phyloP scores from a whole-genome alignment of 257 asterid genomes.

The Hygrophila difformis region DNA sequence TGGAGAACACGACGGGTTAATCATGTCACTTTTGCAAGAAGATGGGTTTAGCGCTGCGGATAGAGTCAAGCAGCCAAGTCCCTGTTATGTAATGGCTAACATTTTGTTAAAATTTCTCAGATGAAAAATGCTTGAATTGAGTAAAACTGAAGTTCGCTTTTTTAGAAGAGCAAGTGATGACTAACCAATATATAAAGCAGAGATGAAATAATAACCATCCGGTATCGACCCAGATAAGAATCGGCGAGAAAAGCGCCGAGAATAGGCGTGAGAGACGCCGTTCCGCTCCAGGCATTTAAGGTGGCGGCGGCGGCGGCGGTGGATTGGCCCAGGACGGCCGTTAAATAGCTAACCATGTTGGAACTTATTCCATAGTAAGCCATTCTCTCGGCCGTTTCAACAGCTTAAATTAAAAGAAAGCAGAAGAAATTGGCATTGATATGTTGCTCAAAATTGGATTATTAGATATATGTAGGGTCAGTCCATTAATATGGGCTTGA shows the following conservation, averaged over 20 bases:
- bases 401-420: no score
- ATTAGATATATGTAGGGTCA: no score
- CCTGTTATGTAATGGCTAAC: slow-evolving; percentile 2
- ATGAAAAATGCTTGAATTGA: no score
- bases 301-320: slow-evolving; percentile 22
- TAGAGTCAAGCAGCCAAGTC: slow-evolving; percentile 21
- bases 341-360: slow-evolving; percentile 24
- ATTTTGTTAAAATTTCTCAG: no score
- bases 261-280: slow-evolving; percentile 28
- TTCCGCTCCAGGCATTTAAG: slow-evolving; percentile 32
- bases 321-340: slow-evolving; percentile 22
- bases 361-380: slow-evolving; percentile 24
- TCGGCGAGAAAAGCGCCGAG: slow-evolving; percentile 39
- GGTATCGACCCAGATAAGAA: slow-evolving; percentile 28
- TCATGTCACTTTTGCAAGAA: slow-evolving; percentile 12
- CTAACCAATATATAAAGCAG: slow-evolving; percentile 32
- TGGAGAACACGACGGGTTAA: slow-evolving; percentile 14
- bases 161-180: no score
- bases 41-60: slow-evolving; percentile 17
- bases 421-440: no score
- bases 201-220: slow-evolving; percentile 25
- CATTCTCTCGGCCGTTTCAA: slow-evolving; percentile 27
- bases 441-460: no score
- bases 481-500: no score
- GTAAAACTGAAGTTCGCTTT: no score